These are phyloP conservation scores for Gossypioides kirkii DNA, from an alignment of 345 rosid species.

Conservation along the genomic window DNA sequence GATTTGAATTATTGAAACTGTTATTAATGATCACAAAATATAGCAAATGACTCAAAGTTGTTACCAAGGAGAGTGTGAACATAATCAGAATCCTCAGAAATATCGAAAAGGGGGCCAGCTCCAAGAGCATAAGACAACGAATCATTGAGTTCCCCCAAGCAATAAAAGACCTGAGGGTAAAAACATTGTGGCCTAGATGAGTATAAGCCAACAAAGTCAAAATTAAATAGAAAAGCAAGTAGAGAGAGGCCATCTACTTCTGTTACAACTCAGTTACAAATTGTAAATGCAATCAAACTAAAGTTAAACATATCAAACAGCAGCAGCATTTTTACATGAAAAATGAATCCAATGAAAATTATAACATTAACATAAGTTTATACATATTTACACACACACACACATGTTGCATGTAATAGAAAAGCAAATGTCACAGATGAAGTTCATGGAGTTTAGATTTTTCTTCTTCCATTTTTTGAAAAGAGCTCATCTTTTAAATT, in stretches of 20 bases:
- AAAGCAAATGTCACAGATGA: neutral
- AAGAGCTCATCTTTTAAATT: slow-evolving; percentile 1
- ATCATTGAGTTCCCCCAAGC: slow-evolving; percentile 93
- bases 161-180: slow-evolving; percentile 75
- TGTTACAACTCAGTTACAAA: neutral
- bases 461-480: neutral
- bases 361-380: neutral
- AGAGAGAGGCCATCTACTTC: neutral
- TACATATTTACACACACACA: neutral
- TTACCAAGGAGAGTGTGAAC: slow-evolving; percentile 91
- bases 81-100: slow-evolving; percentile 93
- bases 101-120: slow-evolving; percentile 91
- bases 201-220: neutral
- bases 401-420: neutral
- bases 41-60: slow-evolving; percentile 7
- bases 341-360: neutral
- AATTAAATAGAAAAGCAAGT: neutral
- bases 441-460: neutral
- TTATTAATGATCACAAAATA: slow-evolving; percentile 1
- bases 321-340: neutral
- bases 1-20: neutral
- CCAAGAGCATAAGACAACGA: slow-evolving; percentile 97
- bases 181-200: neutral
- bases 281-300: neutral
- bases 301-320: neutral